Base-by-base conservation (phyloP, 805 yeast genomes). In the Cyberlindnera maritima region DNA sequence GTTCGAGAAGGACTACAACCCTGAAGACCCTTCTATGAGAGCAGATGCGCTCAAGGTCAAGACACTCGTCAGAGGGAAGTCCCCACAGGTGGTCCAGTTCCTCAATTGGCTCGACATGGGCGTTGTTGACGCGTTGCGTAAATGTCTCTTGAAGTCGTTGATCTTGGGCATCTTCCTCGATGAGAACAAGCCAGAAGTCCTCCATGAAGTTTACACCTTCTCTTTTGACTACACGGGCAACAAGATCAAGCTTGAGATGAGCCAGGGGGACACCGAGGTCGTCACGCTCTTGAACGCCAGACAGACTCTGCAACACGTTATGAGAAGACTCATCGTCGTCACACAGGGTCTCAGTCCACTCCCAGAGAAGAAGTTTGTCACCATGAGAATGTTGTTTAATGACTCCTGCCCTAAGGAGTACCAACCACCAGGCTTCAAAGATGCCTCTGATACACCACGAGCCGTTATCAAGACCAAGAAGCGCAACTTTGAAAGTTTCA, bases 101-200 rank as follows among this genome's bases (percentile, higher is more conserved):
- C 56, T 79, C 26, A 68, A 74, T 48, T 79, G 85, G 84, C 55
- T 82, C 20, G 81, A 81, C 32, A 62, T 62, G 19, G 79, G 83
- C 10, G 70, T 76, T 4, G 60, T 66, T 35, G 76, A 74, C 40
- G 71, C 80, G 0, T 59, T 81, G 2, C 66, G 65, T 20, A 54
- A 60, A 23, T 68, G 71, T 26, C 74, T 69, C 48, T 57, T 80
- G 34, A 66, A 70, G 46, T 73, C 76, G 0, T 47, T 80, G 26
- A 69, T 75, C 40, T 60, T 81, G 20, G 74, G 75, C 0, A 69
- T 80, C 5, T 68, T 72, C 43, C 54, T 71, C 8, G 74, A 77
- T 51, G 71, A 70, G 31, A 50, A 55, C 3, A 59, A 67, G 4
- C 81, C 82, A 3, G 58, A 60, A 4, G 68, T 69, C 0, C 53